Evolutionary conservation across 148 eudicot species (phyloP).

Genomic region (Rhododendron simsii): DNA sequence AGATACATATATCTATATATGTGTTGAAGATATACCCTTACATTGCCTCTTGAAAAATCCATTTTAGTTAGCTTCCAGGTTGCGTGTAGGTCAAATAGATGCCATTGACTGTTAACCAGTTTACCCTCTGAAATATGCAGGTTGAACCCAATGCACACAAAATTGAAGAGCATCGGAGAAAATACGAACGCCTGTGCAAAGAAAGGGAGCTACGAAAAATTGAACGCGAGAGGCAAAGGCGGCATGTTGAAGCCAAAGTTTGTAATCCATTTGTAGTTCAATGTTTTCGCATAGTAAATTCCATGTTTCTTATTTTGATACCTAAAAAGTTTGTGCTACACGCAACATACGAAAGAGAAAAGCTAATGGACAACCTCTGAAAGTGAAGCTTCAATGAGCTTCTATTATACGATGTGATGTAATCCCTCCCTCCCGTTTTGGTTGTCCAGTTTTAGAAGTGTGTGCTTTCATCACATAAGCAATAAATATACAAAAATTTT

Average conservation of each 20-base stretch:
- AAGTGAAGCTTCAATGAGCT: not conserved
- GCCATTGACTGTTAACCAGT: not conserved
- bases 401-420: not conserved
- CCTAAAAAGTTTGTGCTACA: slow-evolving; percentile 1
- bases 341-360: not conserved
- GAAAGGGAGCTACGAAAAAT: slow-evolving; percentile 39
- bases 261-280: not conserved
- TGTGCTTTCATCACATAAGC: not conserved
- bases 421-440: not conserved
- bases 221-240: slow-evolving; percentile 40
- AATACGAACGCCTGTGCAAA: slow-evolving; percentile 51
- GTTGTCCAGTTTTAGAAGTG: not conserved
- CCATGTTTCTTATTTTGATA: not conserved
- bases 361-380: not conserved
- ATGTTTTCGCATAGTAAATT: not conserved
- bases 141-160: slow-evolving; percentile 66
- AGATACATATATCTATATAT: not conserved
- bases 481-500: not conserved
- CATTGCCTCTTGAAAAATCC: not conserved
- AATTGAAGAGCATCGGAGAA: slow-evolving; percentile 58
- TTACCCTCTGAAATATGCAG: slow-evolving; percentile 25
- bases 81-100: not conserved
- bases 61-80: not conserved
- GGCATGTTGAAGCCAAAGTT: slow-evolving; percentile 34
- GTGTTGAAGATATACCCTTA: not conserved